Conservation (phyloP, 2,329 filamentous ascomycete genomes). For the Fusarium nygamai region DNA sequence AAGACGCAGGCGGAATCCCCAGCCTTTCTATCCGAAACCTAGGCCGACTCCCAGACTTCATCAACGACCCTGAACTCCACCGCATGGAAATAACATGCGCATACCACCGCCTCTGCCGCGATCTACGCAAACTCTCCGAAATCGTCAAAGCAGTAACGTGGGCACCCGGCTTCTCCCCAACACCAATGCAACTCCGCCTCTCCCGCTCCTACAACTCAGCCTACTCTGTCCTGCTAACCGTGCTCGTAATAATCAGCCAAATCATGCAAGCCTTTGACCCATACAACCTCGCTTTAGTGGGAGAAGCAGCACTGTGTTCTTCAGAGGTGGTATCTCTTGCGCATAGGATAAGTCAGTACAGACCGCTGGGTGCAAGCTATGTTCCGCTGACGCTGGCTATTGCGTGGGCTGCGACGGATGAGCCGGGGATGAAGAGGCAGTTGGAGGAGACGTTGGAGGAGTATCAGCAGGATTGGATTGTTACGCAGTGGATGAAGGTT, state of each 20-base stretch:
- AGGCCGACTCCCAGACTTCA: constrained; percentile 26
- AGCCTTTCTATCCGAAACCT: constrained; percentile 26
- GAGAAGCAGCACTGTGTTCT: constrained; percentile 21
- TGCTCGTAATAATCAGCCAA: constrained; percentile 20
- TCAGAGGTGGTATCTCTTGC: constrained; percentile 25
- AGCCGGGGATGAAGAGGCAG: constrained; percentile 18
- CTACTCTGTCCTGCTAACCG: constrained; percentile 13
- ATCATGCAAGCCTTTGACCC: constrained; percentile 36
- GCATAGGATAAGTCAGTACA: constrained; percentile 5
- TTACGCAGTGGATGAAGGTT: constrained; percentile 23
- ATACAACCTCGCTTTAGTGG: constrained; percentile 9
- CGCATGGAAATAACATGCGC: constrained; percentile 31
- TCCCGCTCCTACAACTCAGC: constrained; percentile 19
- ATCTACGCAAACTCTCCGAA: constrained; percentile 21
- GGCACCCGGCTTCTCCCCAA: constrained; percentile 10
- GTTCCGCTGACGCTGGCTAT: constrained; percentile 23
- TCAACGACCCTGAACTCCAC: constrained; percentile 28
- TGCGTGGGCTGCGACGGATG: constrained; percentile 31
- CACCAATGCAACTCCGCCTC: constrained; percentile 20
- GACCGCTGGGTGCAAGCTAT: constrained; percentile 28
- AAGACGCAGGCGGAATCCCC: constrained; percentile 15
- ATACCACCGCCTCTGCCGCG: constrained; percentile 23
- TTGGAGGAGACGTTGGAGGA: constrained; percentile 15
- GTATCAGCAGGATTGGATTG: constrained; percentile 30
- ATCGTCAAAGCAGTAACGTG: constrained; percentile 25